These are phyloP conservation scores for Cornus florida DNA, from an alignment of 148 eudicot species.

Conservation along the genomic window DNA sequence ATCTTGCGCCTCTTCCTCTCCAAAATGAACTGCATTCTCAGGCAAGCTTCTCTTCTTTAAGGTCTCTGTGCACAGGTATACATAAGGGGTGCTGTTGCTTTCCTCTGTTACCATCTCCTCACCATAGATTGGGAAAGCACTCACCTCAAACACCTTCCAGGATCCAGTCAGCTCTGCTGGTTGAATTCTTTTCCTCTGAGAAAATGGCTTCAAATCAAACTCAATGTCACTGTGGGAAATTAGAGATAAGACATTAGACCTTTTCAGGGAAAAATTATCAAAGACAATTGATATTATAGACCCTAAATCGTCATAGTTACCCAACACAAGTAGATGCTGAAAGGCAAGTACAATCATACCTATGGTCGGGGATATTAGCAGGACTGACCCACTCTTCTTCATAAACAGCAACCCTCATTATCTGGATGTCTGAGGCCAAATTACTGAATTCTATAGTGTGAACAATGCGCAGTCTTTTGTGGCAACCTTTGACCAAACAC, in stretches of 20 bases:
- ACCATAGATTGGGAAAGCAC: slow-evolving; percentile 85
- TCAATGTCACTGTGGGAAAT: slow-evolving; percentile 54
- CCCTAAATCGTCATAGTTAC: background rate
- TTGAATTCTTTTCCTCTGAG: slow-evolving; percentile 75
- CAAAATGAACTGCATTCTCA: slow-evolving; percentile 59
- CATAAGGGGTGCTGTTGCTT: slow-evolving; percentile 55
- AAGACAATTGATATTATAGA: background rate
- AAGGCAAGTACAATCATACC: slow-evolving; percentile 40
- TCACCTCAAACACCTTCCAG: slow-evolving; percentile 97
- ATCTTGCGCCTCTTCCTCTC: slow-evolving; percentile 88
- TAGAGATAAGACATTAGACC: background rate
- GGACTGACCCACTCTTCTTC: slow-evolving; percentile 98
- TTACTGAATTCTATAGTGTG: slow-evolving; percentile 94
- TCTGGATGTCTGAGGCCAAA: slow-evolving; percentile 89
- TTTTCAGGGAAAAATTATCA: background rate
- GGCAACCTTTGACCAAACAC: slow-evolving; percentile 99
- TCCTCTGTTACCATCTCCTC: slow-evolving; percentile 53
- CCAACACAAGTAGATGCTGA: no score
- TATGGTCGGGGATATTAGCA: slow-evolving; percentile 62
- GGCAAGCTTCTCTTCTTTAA: slow-evolving; percentile 84
- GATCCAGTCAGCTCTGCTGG: slow-evolving; percentile 79
- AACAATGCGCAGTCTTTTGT: slow-evolving; percentile 91
- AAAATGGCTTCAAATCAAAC: slow-evolving; percentile 84
- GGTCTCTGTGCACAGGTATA: slow-evolving; percentile 86
- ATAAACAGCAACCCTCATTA: slow-evolving; percentile 87